Conservation (phyloP, 345 rosid species). For the Zanthoxylum bungeanum region DNA sequence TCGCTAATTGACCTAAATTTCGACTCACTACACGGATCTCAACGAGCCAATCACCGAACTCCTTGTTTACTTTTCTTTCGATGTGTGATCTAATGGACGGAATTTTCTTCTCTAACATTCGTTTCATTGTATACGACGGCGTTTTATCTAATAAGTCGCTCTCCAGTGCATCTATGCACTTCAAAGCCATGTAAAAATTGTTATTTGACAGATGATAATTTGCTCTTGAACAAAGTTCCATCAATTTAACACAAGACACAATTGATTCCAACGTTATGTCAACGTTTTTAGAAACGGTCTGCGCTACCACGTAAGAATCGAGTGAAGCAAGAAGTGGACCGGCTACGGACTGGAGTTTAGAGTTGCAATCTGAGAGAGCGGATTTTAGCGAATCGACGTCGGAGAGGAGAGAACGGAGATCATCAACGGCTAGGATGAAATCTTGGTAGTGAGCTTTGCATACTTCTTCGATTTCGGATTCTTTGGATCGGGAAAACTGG, state of each 20-base stretch:
- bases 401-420: slow-evolving; percentile 93
- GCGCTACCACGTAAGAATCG: slow-evolving; percentile 71
- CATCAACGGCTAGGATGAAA: slow-evolving; percentile 95
- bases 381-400: slow-evolving; percentile 94
- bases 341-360: slow-evolving; percentile 79
- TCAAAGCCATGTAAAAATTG: slow-evolving; percentile 84
- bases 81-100: slow-evolving; percentile 76
- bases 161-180: slow-evolving; percentile 78
- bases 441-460: slow-evolving; percentile 98
- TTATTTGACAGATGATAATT: slow-evolving; percentile 65
- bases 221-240: slow-evolving; percentile 76
- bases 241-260: slow-evolving; percentile 50
- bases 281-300: slow-evolving; percentile 65
- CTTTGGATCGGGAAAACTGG: slow-evolving; percentile 80
- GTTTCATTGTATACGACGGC: slow-evolving; percentile 70
- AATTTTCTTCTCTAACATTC: slow-evolving; percentile 85
- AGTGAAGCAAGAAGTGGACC: slow-evolving; percentile 74
- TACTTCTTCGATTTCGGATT: slow-evolving; percentile 95
- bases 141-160: slow-evolving; percentile 51
- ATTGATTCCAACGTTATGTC: slow-evolving; percentile 64
- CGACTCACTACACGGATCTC: slow-evolving; percentile 95
- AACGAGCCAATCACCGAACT: slow-evolving; percentile 93
- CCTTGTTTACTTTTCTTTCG: slow-evolving; percentile 83
- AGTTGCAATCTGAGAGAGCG: slow-evolving; percentile 80
- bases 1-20: slow-evolving; percentile 87